phyloP scores from a whole-genome alignment of 2,329 filamentous ascomycete genomes.

The Claviceps monticola region DNA sequence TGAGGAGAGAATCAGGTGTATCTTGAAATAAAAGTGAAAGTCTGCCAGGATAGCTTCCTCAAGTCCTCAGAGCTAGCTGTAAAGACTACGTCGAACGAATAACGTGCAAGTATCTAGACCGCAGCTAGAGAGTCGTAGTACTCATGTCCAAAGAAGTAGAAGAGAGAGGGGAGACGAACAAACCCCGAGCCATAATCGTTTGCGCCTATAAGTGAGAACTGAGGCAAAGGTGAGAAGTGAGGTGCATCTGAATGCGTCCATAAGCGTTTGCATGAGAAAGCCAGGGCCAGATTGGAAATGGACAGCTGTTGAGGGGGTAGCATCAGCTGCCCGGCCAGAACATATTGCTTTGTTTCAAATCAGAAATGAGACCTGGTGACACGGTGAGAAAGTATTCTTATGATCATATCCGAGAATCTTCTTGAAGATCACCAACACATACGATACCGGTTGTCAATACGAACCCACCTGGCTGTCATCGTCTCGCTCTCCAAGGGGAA shows the following conservation, averaged over 20 bases:
- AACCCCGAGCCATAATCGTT: background rate
- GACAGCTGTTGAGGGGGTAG: background rate
- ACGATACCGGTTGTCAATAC: background rate
- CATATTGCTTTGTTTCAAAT: background rate
- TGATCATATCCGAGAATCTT: background rate
- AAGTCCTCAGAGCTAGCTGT: background rate
- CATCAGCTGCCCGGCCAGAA: slow-evolving; percentile 1
- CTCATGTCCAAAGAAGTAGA: background rate
- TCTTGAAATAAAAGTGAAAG: background rate
- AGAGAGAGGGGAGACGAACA: background rate
- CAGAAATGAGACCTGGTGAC: background rate
- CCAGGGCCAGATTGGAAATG: background rate
- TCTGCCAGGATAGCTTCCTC: background rate
- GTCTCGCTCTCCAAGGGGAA: background rate
- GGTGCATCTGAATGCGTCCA: background rate
- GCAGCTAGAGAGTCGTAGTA: background rate
- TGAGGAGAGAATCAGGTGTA: background rate
- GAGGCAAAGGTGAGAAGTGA: background rate
- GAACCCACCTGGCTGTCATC: background rate
- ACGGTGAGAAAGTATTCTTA: background rate
- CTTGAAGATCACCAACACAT: background rate
- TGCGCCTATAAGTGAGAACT: slow-evolving; percentile 4
- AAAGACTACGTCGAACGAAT: background rate
- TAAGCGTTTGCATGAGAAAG: background rate
- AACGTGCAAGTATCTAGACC: background rate